Base-by-base conservation (phyloP, 441 rosid species). In the Gossypium laxum region DNA sequence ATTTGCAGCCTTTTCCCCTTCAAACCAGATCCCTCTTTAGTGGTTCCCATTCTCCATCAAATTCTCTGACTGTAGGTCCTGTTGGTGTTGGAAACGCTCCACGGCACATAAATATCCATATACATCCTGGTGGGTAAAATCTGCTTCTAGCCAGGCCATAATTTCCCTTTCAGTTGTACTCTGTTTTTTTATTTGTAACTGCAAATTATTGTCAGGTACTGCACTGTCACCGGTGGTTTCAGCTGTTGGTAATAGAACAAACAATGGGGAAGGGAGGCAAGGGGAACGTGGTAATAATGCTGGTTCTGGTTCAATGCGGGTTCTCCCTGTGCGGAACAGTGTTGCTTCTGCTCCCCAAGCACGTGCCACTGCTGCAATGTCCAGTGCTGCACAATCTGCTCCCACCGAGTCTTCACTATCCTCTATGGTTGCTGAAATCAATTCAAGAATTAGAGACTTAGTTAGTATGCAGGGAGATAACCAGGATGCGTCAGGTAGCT, bases 71-170 rank as follows among this genome's bases (percentile, higher is more conserved):
- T 7, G 52, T 78, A 17, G 83, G 87, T 69, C 83, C 87, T 52
- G 86, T 82, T 79, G 99, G 94, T 67, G 58, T 82, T 74, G 93
- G 90, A 77, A 85, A 76, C 78, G 84, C 81, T 52, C 87, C 88
- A 54, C 85, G 98, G 85, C 82, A 89, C 74, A 71, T 95, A 72
- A 95, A 95, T 80, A 95, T 95, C 32, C 99, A 92, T 78, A 92
- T 95, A 81, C 98, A 88, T 83, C 93, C 99, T 57, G 99, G 99
- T 95, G 67, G 76, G 91, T 70, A 60, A 69, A 79, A 52, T 74
- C 79, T 73, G 21, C 21, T 54, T 58, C 30, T 48, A 51, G 17
- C 6, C 32, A 50, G 8, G 22, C 19, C 34, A 51, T n/a, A 45
- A 15, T 48, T 58, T 48, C 38, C 10, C 70, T 65, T 34, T 3